Evolutionary conservation across 305 asterid genomes (phyloP).

Genomic region (Withania somnifera): DNA sequence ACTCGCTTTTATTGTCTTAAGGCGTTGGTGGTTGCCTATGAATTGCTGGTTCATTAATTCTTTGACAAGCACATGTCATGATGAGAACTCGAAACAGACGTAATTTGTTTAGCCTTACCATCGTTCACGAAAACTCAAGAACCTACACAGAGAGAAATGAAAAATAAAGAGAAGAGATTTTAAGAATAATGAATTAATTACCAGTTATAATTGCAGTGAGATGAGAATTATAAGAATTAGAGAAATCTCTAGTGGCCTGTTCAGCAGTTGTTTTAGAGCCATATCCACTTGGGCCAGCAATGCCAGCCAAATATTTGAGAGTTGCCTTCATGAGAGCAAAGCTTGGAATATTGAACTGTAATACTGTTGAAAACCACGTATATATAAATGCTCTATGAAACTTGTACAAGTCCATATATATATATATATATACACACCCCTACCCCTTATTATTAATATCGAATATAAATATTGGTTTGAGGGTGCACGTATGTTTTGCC

Average conservation of each 20-base stretch:
- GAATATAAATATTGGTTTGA: background rate
- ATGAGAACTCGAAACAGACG: background rate
- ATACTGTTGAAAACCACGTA: conserved; percentile 35
- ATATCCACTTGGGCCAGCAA: conserved; percentile 79
- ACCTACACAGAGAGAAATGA: background rate
- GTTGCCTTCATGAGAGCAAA: conserved; percentile 51
- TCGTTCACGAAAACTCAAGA: background rate
- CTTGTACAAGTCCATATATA: conserved; percentile 23
- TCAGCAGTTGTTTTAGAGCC: conserved; percentile 80
- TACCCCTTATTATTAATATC: background rate
- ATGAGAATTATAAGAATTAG: conserved; percentile 14
- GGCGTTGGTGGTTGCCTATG: background rate
- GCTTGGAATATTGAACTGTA: conserved; percentile 29
- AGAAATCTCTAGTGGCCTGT: conserved; percentile 40
- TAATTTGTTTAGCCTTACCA: background rate
- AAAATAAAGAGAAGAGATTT: background rate
- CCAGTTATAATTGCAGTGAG: conserved; percentile 94
- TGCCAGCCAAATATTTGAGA: conserved; percentile 68
- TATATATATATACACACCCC: background rate
- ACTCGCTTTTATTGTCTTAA: background rate
- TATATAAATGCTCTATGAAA: conserved; percentile 40
- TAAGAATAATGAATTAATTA: conserved; percentile 12
- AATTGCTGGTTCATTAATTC: background rate
- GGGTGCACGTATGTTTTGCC: background rate
- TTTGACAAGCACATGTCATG: too few species aligned